These are phyloP conservation scores for Hevea brasiliensis DNA, from an alignment of 345 rosid species.

Conservation along the genomic window DNA sequence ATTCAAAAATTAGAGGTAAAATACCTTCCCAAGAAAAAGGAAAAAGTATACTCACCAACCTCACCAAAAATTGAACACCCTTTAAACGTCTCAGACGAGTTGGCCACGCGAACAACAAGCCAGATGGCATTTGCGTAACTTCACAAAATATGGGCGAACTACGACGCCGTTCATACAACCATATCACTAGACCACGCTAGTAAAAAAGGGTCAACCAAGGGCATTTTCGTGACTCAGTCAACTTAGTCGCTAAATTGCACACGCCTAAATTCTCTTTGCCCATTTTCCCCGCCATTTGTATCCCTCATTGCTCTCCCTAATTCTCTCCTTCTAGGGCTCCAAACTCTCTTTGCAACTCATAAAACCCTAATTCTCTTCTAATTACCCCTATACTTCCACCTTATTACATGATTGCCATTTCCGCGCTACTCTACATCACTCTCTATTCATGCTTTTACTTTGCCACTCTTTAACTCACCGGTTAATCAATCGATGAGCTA, in stretches of 20 bases:
- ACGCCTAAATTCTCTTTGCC: not conserved
- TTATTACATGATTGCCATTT: slow-evolving; percentile 19
- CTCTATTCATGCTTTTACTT: slow-evolving; percentile 38
- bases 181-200: not conserved
- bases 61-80: not conserved
- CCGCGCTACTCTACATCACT: not conserved
- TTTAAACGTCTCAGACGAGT: not conserved
- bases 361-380: slow-evolving; percentile 30
- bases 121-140: slow-evolving; percentile 2
- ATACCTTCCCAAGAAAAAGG: not conserved
- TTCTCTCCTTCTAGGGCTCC: slow-evolving; percentile 48
- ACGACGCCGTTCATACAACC: no score
- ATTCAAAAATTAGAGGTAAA: not conserved
- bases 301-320: slow-evolving; percentile 1
- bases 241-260: slow-evolving; percentile 1
- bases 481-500: slow-evolving; percentile 53
- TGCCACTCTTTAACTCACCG: slow-evolving; percentile 26
- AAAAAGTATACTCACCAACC: not conserved
- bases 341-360: slow-evolving; percentile 12
- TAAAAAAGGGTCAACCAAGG: slow-evolving; percentile 12
- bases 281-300: slow-evolving; percentile 78
- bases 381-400: slow-evolving; percentile 19
- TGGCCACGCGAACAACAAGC: not conserved
- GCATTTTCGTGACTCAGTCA: not conserved
- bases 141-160: not conserved